Percentiles rank a stretch among this genome's conserved stretches.
Conservation (phyloP, 176 grass and related monocot species). For the Chloris gayana region DNA sequence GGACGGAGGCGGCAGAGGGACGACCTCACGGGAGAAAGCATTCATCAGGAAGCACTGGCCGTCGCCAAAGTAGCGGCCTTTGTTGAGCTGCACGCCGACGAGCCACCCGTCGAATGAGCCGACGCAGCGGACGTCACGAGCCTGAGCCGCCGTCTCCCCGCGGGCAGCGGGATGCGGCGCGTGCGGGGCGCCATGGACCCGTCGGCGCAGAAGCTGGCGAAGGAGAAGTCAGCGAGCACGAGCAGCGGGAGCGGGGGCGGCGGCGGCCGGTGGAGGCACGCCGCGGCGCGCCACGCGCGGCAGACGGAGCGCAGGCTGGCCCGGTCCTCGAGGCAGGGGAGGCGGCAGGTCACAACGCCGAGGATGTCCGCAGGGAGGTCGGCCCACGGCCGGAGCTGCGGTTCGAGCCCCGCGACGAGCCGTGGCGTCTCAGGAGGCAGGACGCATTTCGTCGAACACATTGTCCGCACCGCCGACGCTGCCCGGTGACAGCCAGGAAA, state of each 20-base stretch:
- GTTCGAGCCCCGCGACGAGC: neutral
- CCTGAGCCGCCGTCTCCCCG: neutral
- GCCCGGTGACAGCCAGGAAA: neutral
- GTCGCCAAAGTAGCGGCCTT: slow-evolving; percentile 34
- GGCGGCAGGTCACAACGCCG: slow-evolving; percentile 16
- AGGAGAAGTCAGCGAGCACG: slow-evolving; percentile 17
- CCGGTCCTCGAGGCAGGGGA: slow-evolving; percentile 40
- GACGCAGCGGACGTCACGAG: slow-evolving; percentile 29
- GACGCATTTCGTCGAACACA: slow-evolving; percentile 39
- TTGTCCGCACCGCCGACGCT: neutral
- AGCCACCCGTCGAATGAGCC: slow-evolving; percentile 42
- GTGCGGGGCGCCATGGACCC: neutral
- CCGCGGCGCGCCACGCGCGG: slow-evolving; percentile 27
- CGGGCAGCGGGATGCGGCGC: slow-evolving; percentile 26
- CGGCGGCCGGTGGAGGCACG: slow-evolving; percentile 19
- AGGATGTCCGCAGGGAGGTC: slow-evolving; percentile 44
- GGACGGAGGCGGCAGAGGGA: slow-evolving; percentile 27
- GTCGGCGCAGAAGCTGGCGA: slow-evolving; percentile 26
- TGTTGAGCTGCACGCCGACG: slow-evolving; percentile 23
- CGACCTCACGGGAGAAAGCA: slow-evolving; percentile 19
- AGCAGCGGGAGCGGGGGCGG: slow-evolving; percentile 47
- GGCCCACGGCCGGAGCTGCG: slow-evolving; percentile 18
- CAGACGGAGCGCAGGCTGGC: slow-evolving; percentile 46
- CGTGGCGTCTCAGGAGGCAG: neutral
- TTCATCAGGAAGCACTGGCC: slow-evolving; percentile 43